Evolutionary conservation across 2,329 filamentous ascomycete genomes (phyloP).

Genomic region (Xylaria sp.): DNA sequence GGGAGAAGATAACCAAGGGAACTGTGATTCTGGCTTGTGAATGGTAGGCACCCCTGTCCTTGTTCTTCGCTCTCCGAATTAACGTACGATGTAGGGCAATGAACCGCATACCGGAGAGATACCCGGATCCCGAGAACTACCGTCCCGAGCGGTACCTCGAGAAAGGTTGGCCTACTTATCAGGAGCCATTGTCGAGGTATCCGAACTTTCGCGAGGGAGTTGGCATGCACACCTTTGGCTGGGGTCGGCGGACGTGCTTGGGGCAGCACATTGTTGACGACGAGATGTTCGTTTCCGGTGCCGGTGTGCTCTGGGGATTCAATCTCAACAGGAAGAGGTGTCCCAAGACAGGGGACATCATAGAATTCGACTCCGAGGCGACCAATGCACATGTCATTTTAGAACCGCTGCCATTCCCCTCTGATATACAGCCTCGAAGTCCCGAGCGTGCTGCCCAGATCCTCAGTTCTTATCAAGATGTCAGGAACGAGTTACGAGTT

Average conservation of each 20-base stretch:
- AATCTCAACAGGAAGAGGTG: conserved; percentile 54
- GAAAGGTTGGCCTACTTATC: conserved; percentile 70
- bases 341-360: conserved; percentile 53
- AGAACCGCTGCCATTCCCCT: conserved; percentile 59
- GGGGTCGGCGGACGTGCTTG: conserved; percentile 70
- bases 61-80: not conserved
- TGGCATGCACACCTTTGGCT: conserved; percentile 72
- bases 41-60: conserved; percentile 51
- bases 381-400: conserved; percentile 64
- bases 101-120: conserved; percentile 66
- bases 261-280: conserved; percentile 71
- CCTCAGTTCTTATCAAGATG: conserved; percentile 51
- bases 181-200: conserved; percentile 70
- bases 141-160: conserved; percentile 72
- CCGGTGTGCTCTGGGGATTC: conserved; percentile 61
- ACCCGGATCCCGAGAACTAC: conserved; percentile 71
- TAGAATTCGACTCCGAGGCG: conserved; percentile 60
- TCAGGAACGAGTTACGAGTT: conserved; percentile 48
- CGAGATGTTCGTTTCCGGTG: conserved; percentile 63
- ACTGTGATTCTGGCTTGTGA: conserved; percentile 62
- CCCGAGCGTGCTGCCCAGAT: conserved; percentile 52
- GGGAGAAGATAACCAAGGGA: conserved; percentile 59
- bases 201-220: conserved; percentile 68
- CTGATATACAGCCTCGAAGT: conserved; percentile 56
- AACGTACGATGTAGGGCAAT: conserved; percentile 56